Percentiles rank a stretch among this genome's conserved stretches.
Conservation (phyloP, 2,329 filamentous ascomycete species). For the Penicillium sclerotiorum region DNA sequence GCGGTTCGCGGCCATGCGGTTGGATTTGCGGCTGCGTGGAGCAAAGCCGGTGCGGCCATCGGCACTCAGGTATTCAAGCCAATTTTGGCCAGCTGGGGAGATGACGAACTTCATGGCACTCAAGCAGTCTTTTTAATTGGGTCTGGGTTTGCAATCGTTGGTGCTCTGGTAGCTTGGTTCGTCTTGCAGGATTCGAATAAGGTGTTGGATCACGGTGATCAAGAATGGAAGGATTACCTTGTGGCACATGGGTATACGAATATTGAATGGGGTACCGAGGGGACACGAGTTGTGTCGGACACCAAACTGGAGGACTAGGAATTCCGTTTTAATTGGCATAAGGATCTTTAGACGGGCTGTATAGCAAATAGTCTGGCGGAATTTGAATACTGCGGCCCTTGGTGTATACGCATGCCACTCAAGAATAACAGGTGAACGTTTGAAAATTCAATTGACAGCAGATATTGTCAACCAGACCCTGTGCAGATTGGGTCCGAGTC, state of each 20-base stretch:
- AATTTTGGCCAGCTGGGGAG: conserved; percentile 50
- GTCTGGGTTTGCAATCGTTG: conserved; percentile 53
- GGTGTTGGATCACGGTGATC: conserved; percentile 49
- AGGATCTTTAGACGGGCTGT: too few relatives aligned
- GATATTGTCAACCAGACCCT: too few relatives aligned
- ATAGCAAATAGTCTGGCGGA: too few relatives aligned
- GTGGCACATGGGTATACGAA: conserved; percentile 44
- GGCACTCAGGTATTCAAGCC: conserved; percentile 57
- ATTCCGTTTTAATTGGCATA: too few relatives aligned
- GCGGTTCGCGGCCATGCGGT: conserved; percentile 54
- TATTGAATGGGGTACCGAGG: conserved; percentile 34
- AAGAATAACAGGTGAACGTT: too few relatives aligned
- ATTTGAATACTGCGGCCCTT: too few relatives aligned
- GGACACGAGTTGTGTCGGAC: too few relatives aligned
- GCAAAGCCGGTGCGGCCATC: conserved; percentile 55
- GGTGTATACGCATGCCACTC: too few relatives aligned
- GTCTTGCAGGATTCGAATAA: conserved; percentile 50
- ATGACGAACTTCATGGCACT: conserved; percentile 47
- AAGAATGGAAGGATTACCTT: conserved; percentile 49
- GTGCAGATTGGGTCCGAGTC: too few relatives aligned
- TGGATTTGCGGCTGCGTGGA: conserved; percentile 52
- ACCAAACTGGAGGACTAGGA: too few relatives aligned
- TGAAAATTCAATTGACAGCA: too few relatives aligned
- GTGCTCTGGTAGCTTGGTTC: conserved; percentile 49
- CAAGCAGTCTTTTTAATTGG: conserved; percentile 57